phyloP scores from a whole-genome alignment of 75 land plant species.

The Pinus albicaulis region DNA sequence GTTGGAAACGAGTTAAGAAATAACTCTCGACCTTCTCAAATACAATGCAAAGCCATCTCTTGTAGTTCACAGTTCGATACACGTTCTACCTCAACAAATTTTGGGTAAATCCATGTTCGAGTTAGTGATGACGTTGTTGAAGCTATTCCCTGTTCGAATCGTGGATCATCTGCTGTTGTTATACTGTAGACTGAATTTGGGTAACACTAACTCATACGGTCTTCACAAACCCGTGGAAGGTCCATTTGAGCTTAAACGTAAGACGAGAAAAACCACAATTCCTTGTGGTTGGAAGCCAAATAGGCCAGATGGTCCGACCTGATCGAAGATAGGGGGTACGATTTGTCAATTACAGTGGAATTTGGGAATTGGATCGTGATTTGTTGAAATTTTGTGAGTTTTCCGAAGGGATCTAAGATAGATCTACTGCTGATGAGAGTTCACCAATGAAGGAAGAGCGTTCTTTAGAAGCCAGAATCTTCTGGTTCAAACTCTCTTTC shows the following conservation, averaged over 20 bases:
- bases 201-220: slow-evolving; percentile 39
- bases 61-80: slow-evolving; percentile 45
- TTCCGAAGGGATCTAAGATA: too few species aligned
- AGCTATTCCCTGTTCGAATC: too few species aligned
- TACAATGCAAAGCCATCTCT: slow-evolving; percentile 47
- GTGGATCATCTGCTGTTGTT: slow-evolving; percentile 22
- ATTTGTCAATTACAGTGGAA: too few species aligned
- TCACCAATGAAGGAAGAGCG: too few species aligned
- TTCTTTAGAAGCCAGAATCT: too few species aligned
- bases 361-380: too few species aligned
- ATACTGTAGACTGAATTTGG: slow-evolving; percentile 16
- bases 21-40: slow-evolving; percentile 52
- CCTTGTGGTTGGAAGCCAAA: too few species aligned
- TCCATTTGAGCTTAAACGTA: slow-evolving; percentile 38
- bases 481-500: too few species aligned
- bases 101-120: slow-evolving; percentile 10
- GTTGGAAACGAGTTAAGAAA: slow-evolving; percentile 79
- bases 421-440: too few species aligned
- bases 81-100: slow-evolving; percentile 6
- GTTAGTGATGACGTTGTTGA: slow-evolving; percentile 16
- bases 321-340: too few species aligned
- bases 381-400: too few species aligned
- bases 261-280: slow-evolving; percentile 25
- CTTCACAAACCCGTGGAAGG: slow-evolving; percentile 39
- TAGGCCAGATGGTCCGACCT: too few species aligned